Conservation (phyloP, 2,329 filamentous ascomycete species). For the Nigrograna mackinnonii region DNA sequence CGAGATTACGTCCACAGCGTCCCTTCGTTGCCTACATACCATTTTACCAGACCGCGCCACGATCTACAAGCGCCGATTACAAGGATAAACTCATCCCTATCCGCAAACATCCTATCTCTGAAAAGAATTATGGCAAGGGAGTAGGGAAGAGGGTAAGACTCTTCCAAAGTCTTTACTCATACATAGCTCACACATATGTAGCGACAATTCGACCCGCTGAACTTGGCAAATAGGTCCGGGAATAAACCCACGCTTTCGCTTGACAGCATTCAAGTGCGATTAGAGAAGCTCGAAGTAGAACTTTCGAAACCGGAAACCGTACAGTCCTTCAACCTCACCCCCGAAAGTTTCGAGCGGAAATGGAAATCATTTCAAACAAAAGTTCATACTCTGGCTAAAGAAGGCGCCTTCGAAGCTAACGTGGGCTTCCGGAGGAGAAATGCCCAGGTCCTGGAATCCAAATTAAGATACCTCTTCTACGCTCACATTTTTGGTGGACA, state of each 20-base stretch:
- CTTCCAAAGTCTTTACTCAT: too few species aligned
- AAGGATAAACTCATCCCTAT: neutral
- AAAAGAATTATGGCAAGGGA: conserved; percentile 19
- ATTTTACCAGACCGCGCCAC: conserved; percentile 20
- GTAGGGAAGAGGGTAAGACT: too few species aligned
- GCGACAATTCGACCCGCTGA: too few species aligned
- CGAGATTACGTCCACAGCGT: neutral
- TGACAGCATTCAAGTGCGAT: too few species aligned
- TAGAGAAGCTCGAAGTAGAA: too few species aligned
- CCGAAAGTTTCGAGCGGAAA: conserved; percentile 23
- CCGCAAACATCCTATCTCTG: neutral
- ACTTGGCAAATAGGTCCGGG: too few species aligned
- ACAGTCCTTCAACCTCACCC: conserved; percentile 29
- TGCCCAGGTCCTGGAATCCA: conserved; percentile 43
- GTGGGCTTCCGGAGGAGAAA: conserved; percentile 7
- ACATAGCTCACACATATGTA: too few species aligned
- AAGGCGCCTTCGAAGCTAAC: conserved; percentile 20
- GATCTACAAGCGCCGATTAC: neutral
- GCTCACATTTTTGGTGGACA: conserved; percentile 31
- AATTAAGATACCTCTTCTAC: conserved; percentile 71
- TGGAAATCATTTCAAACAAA: too few species aligned
- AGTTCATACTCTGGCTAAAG: conserved; percentile 29
- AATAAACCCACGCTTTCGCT: too few species aligned
- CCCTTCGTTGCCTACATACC: conserved; percentile 32
- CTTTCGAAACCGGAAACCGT: too few species aligned